Percentiles rank a stretch among this genome's conserved stretches.
phyloP scores from a whole-genome alignment of 2,329 filamentous ascomycete genomes.

The Colletotrichum sp. region DNA sequence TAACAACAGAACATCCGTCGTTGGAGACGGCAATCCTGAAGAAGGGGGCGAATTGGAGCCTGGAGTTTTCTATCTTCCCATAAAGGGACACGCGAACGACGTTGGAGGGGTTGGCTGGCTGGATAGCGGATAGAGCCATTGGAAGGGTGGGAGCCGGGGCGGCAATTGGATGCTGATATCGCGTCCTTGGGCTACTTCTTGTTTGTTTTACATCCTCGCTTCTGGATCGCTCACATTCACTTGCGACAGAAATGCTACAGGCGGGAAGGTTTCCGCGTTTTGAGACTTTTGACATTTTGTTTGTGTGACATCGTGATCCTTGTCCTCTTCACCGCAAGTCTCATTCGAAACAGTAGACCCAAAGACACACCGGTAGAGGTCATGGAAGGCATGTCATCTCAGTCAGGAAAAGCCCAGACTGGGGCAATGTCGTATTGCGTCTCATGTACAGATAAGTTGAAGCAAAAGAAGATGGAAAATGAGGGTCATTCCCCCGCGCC shows the following conservation, averaged over 20 bases:
- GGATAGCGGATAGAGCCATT: not conserved
- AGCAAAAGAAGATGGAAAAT: not conserved
- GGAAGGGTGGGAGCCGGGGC: not conserved
- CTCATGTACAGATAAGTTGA: not conserved
- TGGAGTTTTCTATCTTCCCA: constrained; percentile 10
- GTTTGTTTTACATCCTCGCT: not conserved
- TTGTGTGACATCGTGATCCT: not conserved
- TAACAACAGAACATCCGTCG: not conserved
- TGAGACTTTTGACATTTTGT: not conserved
- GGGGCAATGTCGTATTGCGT: not conserved
- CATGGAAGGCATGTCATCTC: not conserved
- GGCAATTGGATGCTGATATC: not conserved
- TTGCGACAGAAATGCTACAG: not conserved
- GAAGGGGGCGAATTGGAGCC: constrained; percentile 4
- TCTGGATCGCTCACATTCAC: not conserved
- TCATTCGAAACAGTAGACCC: not conserved
- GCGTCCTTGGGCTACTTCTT: not conserved
- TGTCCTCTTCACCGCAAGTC: not conserved
- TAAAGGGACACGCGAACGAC: not conserved
- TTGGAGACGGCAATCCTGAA: not conserved
- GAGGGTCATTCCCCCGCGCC: not conserved
- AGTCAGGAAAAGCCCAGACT: not conserved
- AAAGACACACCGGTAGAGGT: not conserved
- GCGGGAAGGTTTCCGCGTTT: not conserved
- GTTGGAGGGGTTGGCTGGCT: not conserved